Evolutionary conservation across 225 moss, liverwort and hornwort genomes (phyloP).

Genomic region (Thuidium tamariscinum): DNA sequence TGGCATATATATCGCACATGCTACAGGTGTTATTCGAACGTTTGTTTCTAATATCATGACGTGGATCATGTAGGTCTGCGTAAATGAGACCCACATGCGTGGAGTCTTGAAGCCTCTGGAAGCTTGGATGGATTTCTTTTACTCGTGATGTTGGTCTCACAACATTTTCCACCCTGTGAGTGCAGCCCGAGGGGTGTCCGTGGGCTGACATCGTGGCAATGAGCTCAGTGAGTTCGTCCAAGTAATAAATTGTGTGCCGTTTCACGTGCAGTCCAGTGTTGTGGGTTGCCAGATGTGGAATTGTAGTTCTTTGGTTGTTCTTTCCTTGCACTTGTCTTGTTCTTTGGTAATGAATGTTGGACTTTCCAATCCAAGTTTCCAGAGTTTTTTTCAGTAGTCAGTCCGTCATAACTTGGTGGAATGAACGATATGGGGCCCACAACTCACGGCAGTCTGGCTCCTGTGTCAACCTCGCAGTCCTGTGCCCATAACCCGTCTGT

Average conservation of each 20-base stretch:
- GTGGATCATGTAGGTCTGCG: slow-evolving; percentile 24
- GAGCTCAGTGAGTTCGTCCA: background rate
- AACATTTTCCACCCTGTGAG: background rate
- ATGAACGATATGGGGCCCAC: background rate
- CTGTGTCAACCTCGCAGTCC: background rate
- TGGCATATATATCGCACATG: background rate
- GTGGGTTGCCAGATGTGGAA: background rate
- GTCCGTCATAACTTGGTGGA: background rate
- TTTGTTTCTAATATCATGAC: background rate
- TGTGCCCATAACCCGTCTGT: background rate
- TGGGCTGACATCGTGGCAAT: background rate
- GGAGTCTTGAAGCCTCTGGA: background rate
- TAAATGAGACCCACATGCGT: background rate
- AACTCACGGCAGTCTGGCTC: background rate
- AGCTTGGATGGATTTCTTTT: background rate
- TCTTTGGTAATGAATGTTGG: background rate
- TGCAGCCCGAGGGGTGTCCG: background rate
- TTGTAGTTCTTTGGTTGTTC: background rate
- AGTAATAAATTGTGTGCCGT: background rate
- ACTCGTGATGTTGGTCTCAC: background rate
- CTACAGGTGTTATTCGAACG: background rate
- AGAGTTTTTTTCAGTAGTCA: background rate
- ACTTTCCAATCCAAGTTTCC: background rate
- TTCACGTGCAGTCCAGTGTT: background rate
- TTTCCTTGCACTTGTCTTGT: background rate